Conservation (phyloP, 2,329 filamentous ascomycete species). For the Ascochyta koolunga region DNA sequence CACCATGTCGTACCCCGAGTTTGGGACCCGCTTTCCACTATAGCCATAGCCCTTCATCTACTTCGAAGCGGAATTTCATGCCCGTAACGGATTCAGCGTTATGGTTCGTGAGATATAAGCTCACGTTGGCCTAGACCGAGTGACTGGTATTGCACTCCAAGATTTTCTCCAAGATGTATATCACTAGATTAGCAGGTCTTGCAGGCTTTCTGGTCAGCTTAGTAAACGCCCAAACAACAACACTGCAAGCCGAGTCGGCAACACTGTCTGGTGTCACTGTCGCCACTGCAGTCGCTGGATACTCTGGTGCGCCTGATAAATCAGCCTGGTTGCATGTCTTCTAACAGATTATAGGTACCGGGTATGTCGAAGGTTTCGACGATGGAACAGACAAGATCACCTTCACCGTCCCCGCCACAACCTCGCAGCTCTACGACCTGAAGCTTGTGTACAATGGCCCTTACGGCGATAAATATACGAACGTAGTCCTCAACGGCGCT, state of each 20-base stretch:
- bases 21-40: slow-evolving; percentile 1
- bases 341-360: slow-evolving; percentile 46
- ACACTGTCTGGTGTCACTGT: slow-evolving; percentile 50
- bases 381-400: slow-evolving; percentile 51
- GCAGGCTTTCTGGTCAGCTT: slow-evolving; percentile 10
- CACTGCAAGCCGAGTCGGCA: slow-evolving; percentile 52
- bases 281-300: slow-evolving; percentile 50
- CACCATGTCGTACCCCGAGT: neutral
- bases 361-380: slow-evolving; percentile 57
- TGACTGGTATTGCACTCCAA: neutral
- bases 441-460: slow-evolving; percentile 54
- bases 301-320: slow-evolving; percentile 35
- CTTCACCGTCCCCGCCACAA: slow-evolving; percentile 49
- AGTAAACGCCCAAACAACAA: slow-evolving; percentile 24
- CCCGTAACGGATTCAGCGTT: slow-evolving; percentile 1
- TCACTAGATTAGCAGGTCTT: slow-evolving; percentile 3
- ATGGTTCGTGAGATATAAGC: neutral
- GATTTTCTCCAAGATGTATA: neutral
- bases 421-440: slow-evolving; percentile 52
- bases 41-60: slow-evolving; percentile 1
- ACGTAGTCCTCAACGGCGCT: slow-evolving; percentile 53
- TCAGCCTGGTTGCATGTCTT: neutral
- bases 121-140: neutral
- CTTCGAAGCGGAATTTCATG: neutral
- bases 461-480: slow-evolving; percentile 55